Conservation (phyloP, 371 early-diverging fungal species). For the Mortierella sp. region DNA sequence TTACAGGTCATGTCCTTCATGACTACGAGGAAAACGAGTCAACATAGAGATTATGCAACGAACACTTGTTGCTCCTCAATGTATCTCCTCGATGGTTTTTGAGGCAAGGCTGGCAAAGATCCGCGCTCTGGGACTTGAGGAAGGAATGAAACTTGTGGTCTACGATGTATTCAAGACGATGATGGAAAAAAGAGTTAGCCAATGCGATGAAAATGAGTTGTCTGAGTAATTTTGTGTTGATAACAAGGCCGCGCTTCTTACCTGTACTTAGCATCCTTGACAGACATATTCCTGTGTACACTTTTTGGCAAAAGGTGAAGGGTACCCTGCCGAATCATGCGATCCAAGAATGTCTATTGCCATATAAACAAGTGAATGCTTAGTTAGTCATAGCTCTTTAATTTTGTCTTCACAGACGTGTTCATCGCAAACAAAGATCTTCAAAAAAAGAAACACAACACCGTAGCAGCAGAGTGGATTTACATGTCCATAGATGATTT, state of each 20-base stretch:
- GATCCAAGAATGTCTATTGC: constrained; percentile 6
- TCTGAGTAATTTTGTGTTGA: neutral
- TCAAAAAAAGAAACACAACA: no score
- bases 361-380: neutral
- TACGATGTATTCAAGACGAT: no score
- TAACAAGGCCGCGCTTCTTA: neutral
- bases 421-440: no score
- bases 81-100: constrained; percentile 14
- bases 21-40: neutral
- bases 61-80: neutral
- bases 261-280: constrained; percentile 9
- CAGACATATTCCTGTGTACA: neutral
- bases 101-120: neutral
- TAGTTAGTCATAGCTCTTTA: neutral
- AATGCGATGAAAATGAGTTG: no score
- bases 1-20: neutral
- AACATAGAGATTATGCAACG: neutral
- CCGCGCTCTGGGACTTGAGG: constrained; percentile 21
- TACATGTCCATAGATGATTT: constrained; percentile 24
- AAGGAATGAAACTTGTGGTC: constrained; percentile 19
- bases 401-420: neutral
- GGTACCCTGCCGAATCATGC: neutral
- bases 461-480: neutral
- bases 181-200: neutral
- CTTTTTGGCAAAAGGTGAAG: neutral